Evolutionary conservation across 208 protist species (phyloP).

Genomic region (Leptomonas seymouri): DNA sequence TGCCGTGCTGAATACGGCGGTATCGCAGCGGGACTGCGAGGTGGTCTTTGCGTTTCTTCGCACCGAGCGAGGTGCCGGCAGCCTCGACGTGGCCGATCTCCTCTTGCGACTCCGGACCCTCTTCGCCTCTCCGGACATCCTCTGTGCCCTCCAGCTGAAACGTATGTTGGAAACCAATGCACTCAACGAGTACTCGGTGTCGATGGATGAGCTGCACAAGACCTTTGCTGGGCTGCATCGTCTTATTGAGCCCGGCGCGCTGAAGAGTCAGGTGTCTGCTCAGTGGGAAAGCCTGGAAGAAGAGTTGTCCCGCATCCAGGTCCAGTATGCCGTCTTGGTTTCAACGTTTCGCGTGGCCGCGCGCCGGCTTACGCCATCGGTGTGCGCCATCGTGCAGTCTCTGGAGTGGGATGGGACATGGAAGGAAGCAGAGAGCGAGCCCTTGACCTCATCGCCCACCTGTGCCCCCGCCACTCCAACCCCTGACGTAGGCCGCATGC

Average conservation of each 20-base stretch:
- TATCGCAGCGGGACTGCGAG: constrained; percentile 28
- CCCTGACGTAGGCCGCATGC: neutral
- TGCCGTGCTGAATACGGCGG: constrained; percentile 17
- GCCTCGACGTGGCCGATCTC: constrained; percentile 25
- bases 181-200: constrained; percentile 26
- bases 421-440: neutral
- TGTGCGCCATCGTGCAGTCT: constrained; percentile 16
- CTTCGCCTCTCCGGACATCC: constrained; percentile 22
- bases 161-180: constrained; percentile 28
- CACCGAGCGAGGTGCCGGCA: constrained; percentile 15
- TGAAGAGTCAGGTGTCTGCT: neutral
- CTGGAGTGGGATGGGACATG: constrained; percentile 30
- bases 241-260: constrained; percentile 1
- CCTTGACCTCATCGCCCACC: too few relatives aligned
- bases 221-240: constrained; percentile 16
- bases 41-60: constrained; percentile 33
- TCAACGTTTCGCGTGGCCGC: constrained; percentile 19
- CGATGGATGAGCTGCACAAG: constrained; percentile 23
- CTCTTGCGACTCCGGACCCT: constrained; percentile 29
- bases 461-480: too few relatives aligned
- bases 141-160: constrained; percentile 34
- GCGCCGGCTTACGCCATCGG: constrained; percentile 13
- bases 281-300: constrained; percentile 6
- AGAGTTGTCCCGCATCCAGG: constrained; percentile 25
- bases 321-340: constrained; percentile 22